Percentiles rank a stretch among this genome's conserved stretches.
These are phyloP conservation scores for Penicillium fimorum DNA, from an alignment of 495 filamentous ascomycete species.

Conservation along the genomic window DNA sequence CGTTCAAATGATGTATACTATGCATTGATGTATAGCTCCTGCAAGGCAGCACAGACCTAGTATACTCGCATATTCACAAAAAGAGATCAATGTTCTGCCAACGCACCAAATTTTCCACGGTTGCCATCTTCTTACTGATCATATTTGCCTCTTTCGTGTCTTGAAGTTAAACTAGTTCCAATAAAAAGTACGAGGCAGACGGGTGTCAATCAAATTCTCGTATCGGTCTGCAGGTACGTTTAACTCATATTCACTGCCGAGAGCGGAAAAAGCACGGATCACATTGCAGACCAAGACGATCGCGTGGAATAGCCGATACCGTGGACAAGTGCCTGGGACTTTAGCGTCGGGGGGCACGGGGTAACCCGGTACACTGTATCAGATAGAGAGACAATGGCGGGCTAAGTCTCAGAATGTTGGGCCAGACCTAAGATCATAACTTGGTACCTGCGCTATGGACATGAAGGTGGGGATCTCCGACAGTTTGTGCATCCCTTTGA, in stretches of 20 bases:
- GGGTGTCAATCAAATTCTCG: neutral
- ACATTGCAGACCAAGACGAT: slow-evolving; percentile 3
- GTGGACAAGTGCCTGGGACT: slow-evolving; percentile 7
- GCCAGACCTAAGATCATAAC: neutral
- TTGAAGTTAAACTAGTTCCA: neutral
- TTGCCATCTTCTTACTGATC: neutral
- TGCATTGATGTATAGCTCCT: neutral
- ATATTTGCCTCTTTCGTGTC: neutral
- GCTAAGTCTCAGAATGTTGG: slow-evolving; percentile 13
- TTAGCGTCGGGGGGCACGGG: slow-evolving; percentile 11
- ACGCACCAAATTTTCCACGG: no score
- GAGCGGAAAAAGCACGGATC: slow-evolving; percentile 12
- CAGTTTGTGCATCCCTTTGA: slow-evolving; percentile 11
- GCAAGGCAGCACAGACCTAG: slow-evolving; percentile 5
- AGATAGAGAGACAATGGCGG: slow-evolving; percentile 15
- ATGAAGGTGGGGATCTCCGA: slow-evolving; percentile 27
- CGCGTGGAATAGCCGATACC: slow-evolving; percentile 4
- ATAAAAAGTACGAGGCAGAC: slow-evolving; percentile 11
- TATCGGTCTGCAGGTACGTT: slow-evolving; percentile 4
- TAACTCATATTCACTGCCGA: neutral
- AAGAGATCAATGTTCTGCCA: neutral
- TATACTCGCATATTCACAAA: neutral
- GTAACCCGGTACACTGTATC: slow-evolving; percentile 12
- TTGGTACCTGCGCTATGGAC: slow-evolving; percentile 18
- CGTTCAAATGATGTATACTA: neutral